Evolutionary conservation across 768 basidiomycete genomes (phyloP), one percentile per base, ranked within the genome.

Genomic region (Fistulinella prunicolor): DNA sequence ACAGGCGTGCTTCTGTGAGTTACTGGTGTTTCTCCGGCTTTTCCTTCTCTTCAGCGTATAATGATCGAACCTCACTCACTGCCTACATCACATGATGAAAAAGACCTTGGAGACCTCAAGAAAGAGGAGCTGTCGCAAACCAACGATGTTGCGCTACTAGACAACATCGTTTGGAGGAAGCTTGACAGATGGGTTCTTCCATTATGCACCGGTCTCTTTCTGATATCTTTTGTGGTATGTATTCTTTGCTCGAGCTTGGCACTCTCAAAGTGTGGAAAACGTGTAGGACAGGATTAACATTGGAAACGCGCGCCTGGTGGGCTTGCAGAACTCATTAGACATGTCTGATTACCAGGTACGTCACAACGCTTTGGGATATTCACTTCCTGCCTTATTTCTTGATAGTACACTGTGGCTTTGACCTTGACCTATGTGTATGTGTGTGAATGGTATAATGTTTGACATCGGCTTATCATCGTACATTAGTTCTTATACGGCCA

Each of bases 241-340:
- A 17, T 30, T 36, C n/a, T n/a, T n/a, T n/a, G n/a, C n/a, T n/a
- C n/a, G n/a, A n/a, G n/a, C n/a, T n/a, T n/a, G n/a, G n/a, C n/a
- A n/a, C n/a, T n/a, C 40, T 26, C 19, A 28, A 41, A 19, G 34
- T 23, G 9, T n/a, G 5, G 1, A 38, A 17, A 5, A 34, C 43
- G 26, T 36, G 9, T 29, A 68, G 80, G 47, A 79, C 28, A 52
- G 49, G 37, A 62, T 57, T 16, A 82, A 82, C 54, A 72, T 83
- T 26, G 77, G 70, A 14, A 85, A 85, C 55, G 83, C 83, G 20
- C 73, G 76, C 16, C 71, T 84, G 2, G 83, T 79, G 9, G 82
- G 83, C 6, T 61, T 85, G 50, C 79, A 82, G 57, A 73, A 62
- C 17, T 73, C 79, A 39, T 59, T 85, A 38, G 66, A 13, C 3